These are phyloP conservation scores for Ehretia macrophylla DNA, from an alignment of 257 asterid species.

Conservation along the genomic window DNA sequence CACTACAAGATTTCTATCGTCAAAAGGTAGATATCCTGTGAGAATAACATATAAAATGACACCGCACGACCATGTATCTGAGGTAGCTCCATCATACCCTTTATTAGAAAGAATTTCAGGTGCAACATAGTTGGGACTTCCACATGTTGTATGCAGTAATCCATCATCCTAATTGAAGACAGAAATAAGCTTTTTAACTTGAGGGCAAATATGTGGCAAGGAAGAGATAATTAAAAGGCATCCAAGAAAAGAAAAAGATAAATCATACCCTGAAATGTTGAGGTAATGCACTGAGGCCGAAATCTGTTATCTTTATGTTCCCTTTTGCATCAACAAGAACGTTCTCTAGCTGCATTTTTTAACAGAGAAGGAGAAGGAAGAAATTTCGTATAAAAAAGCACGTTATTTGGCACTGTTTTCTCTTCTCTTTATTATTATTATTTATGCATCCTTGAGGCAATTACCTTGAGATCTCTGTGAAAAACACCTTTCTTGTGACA, in stretches of 20 bases:
- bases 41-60: constrained; percentile 88
- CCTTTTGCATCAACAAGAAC: constrained; percentile 72
- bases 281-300: constrained; percentile 98
- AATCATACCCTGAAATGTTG: constrained; percentile 92
- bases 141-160: constrained; percentile 91
- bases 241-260: no score
- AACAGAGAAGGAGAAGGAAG: no score
- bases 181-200: no score
- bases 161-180: no score
- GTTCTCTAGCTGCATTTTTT: constrained; percentile 97
- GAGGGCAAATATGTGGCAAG: no score
- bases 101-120: constrained; percentile 88
- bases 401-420: no score
- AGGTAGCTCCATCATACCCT: constrained; percentile 91
- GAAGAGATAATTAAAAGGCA: no score
- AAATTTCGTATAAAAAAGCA: no score
- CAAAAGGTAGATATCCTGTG: constrained; percentile 94
- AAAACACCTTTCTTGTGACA: constrained; percentile 89
- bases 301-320: constrained; percentile 74
- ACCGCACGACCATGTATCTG: constrained; percentile 97
- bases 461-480: constrained; percentile 89
- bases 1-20: constrained; percentile 89
- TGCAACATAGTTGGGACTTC: constrained; percentile 99
- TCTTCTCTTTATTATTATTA: no score
- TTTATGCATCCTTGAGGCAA: no score